Evolutionary conservation across 2,329 filamentous ascomycete species (phyloP), one percentile per base, ranked within the genome.

Genomic region (Beauveria asiatica): DNA sequence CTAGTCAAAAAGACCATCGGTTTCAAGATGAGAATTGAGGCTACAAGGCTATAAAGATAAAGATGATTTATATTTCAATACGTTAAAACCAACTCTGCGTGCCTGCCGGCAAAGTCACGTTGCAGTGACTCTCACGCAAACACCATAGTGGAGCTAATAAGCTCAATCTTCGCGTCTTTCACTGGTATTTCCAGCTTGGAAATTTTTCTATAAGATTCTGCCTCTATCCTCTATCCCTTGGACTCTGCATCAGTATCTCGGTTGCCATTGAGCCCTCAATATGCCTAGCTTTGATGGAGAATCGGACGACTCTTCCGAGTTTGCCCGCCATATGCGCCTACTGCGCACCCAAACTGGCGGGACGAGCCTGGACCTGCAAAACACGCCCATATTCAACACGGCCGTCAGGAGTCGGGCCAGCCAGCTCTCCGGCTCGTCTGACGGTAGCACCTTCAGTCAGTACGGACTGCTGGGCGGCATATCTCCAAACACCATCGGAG

Each of bases 371-470:
- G 70, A 73, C 48, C 65, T 72, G 44, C 62, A 53, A 21, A 66
- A 67, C 0, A 65, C 70, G 1, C 71, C 71, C 0, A 64, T 73
- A 33, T 72, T 73, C 62, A 71, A 69, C 0, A 67, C 70, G 37
- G 49, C 60, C 5, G 69, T 70, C 13, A 65, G 67, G 16, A 39
- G 37, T 1, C 33, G 44, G 7, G 46, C 25, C 11, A 23, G n/a
- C 8, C 5, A 21, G 5, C 33, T 58, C n/a, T 37, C 10, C 25
- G 25, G 21, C n/a, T 39, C 45, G 3, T 17, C 33, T 7, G 44
- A 25, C 46, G 62, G 25, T 62, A 67, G 11, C 62, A 62, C 10
- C 1, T 71, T 70, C 51, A 66, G 64, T 9, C 70, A 72, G 51
- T 71, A 69, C 30, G 70, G 70, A 1, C 21, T 62, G 39, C 61